Evolutionary conservation across 2,329 filamentous ascomycete genomes (phyloP), one percentile per base, ranked within the genome.

Genomic region (Drechslera avenae): DNA sequence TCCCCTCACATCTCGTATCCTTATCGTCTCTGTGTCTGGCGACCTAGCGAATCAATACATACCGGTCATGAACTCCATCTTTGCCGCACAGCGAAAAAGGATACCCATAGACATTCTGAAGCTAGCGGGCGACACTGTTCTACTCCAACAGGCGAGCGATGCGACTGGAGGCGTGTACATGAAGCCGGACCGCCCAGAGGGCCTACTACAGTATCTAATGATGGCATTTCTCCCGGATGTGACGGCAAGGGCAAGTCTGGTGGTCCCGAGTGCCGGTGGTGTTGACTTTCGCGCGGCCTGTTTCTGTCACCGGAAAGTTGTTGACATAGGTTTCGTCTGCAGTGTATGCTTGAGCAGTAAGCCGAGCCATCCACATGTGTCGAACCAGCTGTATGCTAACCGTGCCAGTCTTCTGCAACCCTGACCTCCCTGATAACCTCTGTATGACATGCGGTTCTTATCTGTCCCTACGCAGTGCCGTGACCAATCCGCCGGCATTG

Each of bases 211-310:
- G 58, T 97, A 96, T 69, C 83, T 99, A 52, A 96, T 97, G 90
- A 91, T 96, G 76, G 91, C 87, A 19, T 94, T 96, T 69, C 76
- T 90, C n/a, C 87, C 91, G 0, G 88, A 94, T 64, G 82, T 84
- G 52, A 80, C 78, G 12, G 82, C 83, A 17, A 78, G 86, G 8
- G 74, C 81, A 37, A 83, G 87, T 50, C 78, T 99, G 34, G 82
- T 96, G 34, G 79, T 88, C 4, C 92, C 94, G 0, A 90, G 89
- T 6, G 87, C 90, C 31, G 89, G 92, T 48, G 86, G 88, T 36
- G 91, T 99, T 35, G 95, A 99, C 75, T 99, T 99, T 72, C 86
- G 94, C 35, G 93, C 95, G n/a, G 94, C 94, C 3, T 99, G 94
- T 72, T 99, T 99, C 77, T 99, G 94, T 72, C 94, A 99, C 75